Base-by-base conservation (phyloP, 1,139 yeast genomes). In the Yamadazyma membranifaciens region DNA sequence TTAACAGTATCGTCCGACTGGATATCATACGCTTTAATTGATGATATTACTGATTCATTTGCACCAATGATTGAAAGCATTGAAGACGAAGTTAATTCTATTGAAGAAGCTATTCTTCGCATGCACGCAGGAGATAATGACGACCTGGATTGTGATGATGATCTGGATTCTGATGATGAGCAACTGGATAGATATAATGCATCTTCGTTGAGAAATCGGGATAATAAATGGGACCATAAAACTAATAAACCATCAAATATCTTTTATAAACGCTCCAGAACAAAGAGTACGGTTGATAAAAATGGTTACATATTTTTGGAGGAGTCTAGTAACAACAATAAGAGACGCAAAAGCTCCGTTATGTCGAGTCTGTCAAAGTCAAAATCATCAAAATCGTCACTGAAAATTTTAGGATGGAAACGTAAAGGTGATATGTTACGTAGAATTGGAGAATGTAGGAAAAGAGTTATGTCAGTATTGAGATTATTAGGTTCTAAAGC, bases 11-110 rank as follows among this genome's bases (percentile, higher is more conserved):
- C 94, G 1, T 81, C 97, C 0, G 98, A 92, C 62, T 92, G 98
- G 98, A 84, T 92, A 37, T 92, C 96, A 3, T 92, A 92, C 65
- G 98, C 98, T 0, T 69, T 92, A 48, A 89, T 92, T 56, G 98
- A 92, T 67, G 98, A 92, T 60, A 88, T 92, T 47, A 91, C 98
- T 1, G 98, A 92, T 69, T 94, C 95, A 0, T 92, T 88, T 71
- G 98, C 95, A 0, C 98, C 98, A 1, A 81, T 92, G 83, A 91
- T 92, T 50, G 95, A 87, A 45, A 80, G 92, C 36, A 88, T 92
- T 40, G 98, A 92, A 57, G 87, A 83, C 41, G 98, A 92, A 54
- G 95, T 92, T 10, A 89, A 89, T 57, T 75, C 81, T 12, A 92
- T 92, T 45, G 98, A 92, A 54, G 98, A 92, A 57, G 85, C 91